phyloP scores from a whole-genome alignment of 306 rosid genomes.

The Trifolium repens region DNA sequence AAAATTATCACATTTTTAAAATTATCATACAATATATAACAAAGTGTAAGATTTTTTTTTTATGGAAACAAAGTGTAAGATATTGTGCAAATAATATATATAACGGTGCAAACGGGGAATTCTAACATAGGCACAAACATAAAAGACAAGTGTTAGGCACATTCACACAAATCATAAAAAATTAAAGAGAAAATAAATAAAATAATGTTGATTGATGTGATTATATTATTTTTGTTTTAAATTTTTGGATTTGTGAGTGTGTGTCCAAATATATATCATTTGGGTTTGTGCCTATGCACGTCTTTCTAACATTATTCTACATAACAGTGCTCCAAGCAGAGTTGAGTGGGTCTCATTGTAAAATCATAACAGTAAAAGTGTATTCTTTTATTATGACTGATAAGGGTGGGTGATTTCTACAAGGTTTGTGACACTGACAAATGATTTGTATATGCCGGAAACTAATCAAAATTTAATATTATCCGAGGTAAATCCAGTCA shows the following conservation, averaged over 20 bases:
- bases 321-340: slow-evolving; percentile 12
- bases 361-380: slow-evolving; percentile 1
- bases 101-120: background rate
- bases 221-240: too few species aligned
- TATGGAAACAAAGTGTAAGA: background rate
- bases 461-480: slow-evolving; percentile 2
- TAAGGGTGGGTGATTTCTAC: slow-evolving; percentile 48
- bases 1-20: too few species aligned
- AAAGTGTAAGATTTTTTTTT: background rate
- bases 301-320: background rate
- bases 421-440: slow-evolving; percentile 43
- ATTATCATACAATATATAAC: too few species aligned
- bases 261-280: too few species aligned
- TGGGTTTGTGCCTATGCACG: too few species aligned
- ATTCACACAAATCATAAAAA: too few species aligned
- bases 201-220: too few species aligned
- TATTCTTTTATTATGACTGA: slow-evolving; percentile 13
- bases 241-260: too few species aligned
- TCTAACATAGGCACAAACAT: too few species aligned
- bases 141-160: too few species aligned
- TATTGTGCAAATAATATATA: too few species aligned
- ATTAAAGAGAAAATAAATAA: too few species aligned
- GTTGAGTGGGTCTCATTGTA: slow-evolving; percentile 9
- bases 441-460: slow-evolving; percentile 10
- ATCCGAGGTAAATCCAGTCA: background rate